These are phyloP conservation scores for Talaromyces thailandensis DNA, from an alignment of 495 filamentous ascomycete species.

Conservation along the genomic window DNA sequence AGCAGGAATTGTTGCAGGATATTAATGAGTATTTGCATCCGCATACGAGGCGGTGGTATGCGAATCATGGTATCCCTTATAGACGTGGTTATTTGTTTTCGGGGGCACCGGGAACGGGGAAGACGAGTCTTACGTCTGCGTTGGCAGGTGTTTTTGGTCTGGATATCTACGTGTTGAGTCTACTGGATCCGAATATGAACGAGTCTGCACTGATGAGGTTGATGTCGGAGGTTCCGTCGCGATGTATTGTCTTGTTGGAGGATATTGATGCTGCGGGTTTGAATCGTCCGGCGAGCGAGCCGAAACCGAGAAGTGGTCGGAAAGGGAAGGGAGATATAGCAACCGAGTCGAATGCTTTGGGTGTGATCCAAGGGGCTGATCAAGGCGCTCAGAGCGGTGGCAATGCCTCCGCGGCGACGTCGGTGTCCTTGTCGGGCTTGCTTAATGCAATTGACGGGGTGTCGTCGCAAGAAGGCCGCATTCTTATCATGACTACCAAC, in stretches of 20 bases:
- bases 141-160: constrained; percentile 56
- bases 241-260: constrained; percentile 58
- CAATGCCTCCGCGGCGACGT: neutral
- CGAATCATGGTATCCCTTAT: constrained; percentile 58
- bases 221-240: constrained; percentile 49
- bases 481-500: constrained; percentile 81
- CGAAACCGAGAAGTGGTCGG: constrained; percentile 10
- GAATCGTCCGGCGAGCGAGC: constrained; percentile 30
- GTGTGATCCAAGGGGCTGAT: neutral
- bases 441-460: constrained; percentile 80
- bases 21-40: constrained; percentile 20
- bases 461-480: constrained; percentile 68
- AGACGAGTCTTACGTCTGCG: constrained; percentile 53
- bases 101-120: constrained; percentile 64
- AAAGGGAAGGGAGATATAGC: constrained; percentile 4
- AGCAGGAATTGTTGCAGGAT: constrained; percentile 49
- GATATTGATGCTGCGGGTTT: constrained; percentile 61
- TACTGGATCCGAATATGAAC: constrained; percentile 40
- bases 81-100: constrained; percentile 55
- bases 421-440: constrained; percentile 63
- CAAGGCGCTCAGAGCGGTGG: neutral
- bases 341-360: neutral
- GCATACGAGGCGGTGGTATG: constrained; percentile 24
- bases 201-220: constrained; percentile 36
- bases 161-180: constrained; percentile 53